Base-by-base conservation (phyloP, 2,329 filamentous ascomycete species). In the Polytolypa hystricis region DNA sequence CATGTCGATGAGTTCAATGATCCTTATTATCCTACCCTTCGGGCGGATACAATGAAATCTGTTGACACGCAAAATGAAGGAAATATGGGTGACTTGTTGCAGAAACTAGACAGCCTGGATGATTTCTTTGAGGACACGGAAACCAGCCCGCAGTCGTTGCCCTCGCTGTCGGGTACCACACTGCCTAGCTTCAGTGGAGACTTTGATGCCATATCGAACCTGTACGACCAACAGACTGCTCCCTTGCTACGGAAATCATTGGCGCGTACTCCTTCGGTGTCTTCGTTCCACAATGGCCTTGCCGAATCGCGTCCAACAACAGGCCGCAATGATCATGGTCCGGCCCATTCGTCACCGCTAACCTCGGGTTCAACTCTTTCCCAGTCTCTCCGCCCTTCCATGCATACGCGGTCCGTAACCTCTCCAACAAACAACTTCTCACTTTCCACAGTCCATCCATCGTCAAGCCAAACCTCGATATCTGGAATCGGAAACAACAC, bases 161-260 rank as follows among this genome's bases (percentile, higher is more conserved):
- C 54, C 17, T 45, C 54, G 2, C 54, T 58, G 10, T 49, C 58
- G 8, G 58, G 58, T 29, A 47, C 56, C 7, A 54, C 56, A 40
- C 44, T 64, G 33, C 56, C 56, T 31, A 54, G 55, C 25, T 81
- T 78, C 44, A 68, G 74, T 14, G 72, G 73, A 0, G 77, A 78
- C 42, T 71, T 70, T 7, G 81, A 91, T 46, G 78, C 79, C 1
- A 81, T 79, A 8, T 84, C 87, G 15, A 79, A 84, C 53, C 64
- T 95, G 0, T 95, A 96, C 58, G 87, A 95, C 50, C 85, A 94
- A 56, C 84, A 93, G 54, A 93, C 91, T 5, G 69, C 91, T 8
- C 89, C 89, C 0, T 93, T 95, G 35, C 64, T 95, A 4, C 82
- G 91, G 49, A 84, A 91, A 52, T 91, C 85, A 0, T 69, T 82